A percentile compares a stretch with the other conserved stretches of the same genome.
These are phyloP conservation scores for Cladochytrium replicatum DNA, from an alignment of 192 early-diverging fungal species.

Conservation along the genomic window DNA sequence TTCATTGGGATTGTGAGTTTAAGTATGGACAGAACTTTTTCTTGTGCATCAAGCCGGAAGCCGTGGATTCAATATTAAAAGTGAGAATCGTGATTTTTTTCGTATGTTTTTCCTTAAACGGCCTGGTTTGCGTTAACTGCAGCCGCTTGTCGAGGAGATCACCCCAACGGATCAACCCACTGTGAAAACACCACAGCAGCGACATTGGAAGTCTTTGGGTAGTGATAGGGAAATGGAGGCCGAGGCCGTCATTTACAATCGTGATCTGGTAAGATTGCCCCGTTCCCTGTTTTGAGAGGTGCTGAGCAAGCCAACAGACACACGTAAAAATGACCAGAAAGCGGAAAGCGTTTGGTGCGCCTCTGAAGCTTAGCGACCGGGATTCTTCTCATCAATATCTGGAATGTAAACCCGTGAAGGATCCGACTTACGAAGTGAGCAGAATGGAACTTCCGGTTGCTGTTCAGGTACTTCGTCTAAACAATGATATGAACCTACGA, in stretches of 20 bases:
- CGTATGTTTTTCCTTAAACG: constrained; percentile 1
- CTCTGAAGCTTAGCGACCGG: constrained; percentile 41
- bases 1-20: constrained; percentile 41
- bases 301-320: constrained; percentile 14
- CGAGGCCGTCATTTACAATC: constrained; percentile 31
- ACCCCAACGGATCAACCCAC: constrained; percentile 9
- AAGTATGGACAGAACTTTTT: constrained; percentile 55
- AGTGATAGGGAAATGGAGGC: constrained; percentile 53
- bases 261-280: constrained; percentile 23
- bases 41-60: constrained; percentile 28
- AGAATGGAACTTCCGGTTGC: constrained; percentile 34
- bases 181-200: constrained; percentile 17
- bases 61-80: constrained; percentile 30
- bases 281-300: not conserved
- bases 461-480: constrained; percentile 23
- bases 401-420: constrained; percentile 42
- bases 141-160: constrained; percentile 11
- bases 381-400: constrained; percentile 37
- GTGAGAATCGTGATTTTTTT: constrained; percentile 1
- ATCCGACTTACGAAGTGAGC: constrained; percentile 38
- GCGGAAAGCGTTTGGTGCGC: constrained; percentile 29
- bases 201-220: constrained; percentile 41
- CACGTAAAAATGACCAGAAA: constrained; percentile 34
- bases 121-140: not conserved
- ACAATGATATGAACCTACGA: not conserved